Conservation (phyloP, 345 rosid genomes). For the Arabidopsis suecica region DNA sequence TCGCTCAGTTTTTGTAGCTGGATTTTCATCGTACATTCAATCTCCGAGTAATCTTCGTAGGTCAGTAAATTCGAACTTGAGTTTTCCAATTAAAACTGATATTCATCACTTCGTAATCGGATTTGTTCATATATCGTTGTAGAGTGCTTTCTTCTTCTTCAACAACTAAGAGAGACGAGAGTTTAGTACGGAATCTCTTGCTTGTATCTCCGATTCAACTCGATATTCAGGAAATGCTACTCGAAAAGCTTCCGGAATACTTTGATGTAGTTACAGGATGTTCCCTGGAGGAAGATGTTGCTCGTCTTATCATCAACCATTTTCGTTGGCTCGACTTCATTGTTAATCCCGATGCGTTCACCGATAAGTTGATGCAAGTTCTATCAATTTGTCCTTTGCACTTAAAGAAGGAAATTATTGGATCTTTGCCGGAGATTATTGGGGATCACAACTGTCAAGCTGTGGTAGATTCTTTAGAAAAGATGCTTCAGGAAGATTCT, state of each 20-base stretch:
- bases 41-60: constrained; percentile 63
- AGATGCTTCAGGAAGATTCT: constrained; percentile 82
- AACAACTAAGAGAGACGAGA: constrained; percentile 52
- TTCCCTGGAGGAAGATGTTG: constrained; percentile 68
- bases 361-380: constrained; percentile 73
- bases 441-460: constrained; percentile 61
- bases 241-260: constrained; percentile 82
- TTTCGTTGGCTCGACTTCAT: constrained; percentile 85
- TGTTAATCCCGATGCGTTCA: constrained; percentile 57
- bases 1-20: constrained; percentile 60
- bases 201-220: constrained; percentile 70
- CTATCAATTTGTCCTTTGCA: constrained; percentile 66
- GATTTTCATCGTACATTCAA: constrained; percentile 57
- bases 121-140: constrained; percentile 15
- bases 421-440: constrained; percentile 85
- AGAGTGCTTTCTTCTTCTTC: constrained; percentile 61
- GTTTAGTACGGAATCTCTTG: constrained; percentile 65
- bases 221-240: constrained; percentile 65
- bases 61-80: constrained; percentile 40
- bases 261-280: constrained; percentile 51
- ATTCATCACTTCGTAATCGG: constrained; percentile 4
- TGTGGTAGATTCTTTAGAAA: constrained; percentile 70
- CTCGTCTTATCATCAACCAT: constrained; percentile 71
- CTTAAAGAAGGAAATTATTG: constrained; percentile 80
- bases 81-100: background rate